phyloP scores from a whole-genome alignment of 345 rosid genomes.

The Euclidium syriacum region DNA sequence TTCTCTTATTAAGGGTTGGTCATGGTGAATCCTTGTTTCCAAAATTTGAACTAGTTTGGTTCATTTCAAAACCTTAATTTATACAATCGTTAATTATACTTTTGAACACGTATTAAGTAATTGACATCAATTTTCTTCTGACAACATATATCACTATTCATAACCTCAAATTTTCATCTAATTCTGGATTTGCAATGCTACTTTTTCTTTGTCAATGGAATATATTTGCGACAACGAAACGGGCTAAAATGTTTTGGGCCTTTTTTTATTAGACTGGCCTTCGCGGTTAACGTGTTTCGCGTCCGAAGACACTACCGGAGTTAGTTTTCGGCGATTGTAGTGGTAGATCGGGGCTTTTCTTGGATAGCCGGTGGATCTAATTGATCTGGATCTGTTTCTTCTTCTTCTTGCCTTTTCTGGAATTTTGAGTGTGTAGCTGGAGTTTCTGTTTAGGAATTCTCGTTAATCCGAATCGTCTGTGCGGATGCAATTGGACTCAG shows the following conservation, averaged over 20 bases:
- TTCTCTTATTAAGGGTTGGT: no score
- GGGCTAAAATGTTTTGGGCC: slow-evolving; percentile 10
- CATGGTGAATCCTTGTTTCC: no score
- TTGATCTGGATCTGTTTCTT: slow-evolving; percentile 15
- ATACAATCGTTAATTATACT: no score
- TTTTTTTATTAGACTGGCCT: slow-evolving; percentile 3
- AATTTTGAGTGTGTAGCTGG: background rate
- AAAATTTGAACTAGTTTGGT: no score
- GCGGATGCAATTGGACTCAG: slow-evolving; percentile 18
- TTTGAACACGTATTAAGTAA: no score
- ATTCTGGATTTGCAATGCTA: no score
- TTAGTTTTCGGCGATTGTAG: slow-evolving; percentile 7
- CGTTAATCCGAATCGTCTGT: slow-evolving; percentile 1
- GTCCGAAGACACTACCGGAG: slow-evolving; percentile 10
- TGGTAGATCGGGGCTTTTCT: slow-evolving; percentile 2
- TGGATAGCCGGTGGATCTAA: slow-evolving; percentile 11
- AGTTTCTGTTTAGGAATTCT: slow-evolving; percentile 1
- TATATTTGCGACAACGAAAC: background rate
- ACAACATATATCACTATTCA: no score
- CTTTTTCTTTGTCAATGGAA: background rate
- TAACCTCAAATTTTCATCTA: no score
- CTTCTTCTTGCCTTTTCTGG: background rate
- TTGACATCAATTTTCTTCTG: no score
- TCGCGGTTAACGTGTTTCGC: background rate
- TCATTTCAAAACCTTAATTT: no score